phyloP scores from a whole-genome alignment of 164 flowering plant genomes.

The Saururus chinensis region DNA sequence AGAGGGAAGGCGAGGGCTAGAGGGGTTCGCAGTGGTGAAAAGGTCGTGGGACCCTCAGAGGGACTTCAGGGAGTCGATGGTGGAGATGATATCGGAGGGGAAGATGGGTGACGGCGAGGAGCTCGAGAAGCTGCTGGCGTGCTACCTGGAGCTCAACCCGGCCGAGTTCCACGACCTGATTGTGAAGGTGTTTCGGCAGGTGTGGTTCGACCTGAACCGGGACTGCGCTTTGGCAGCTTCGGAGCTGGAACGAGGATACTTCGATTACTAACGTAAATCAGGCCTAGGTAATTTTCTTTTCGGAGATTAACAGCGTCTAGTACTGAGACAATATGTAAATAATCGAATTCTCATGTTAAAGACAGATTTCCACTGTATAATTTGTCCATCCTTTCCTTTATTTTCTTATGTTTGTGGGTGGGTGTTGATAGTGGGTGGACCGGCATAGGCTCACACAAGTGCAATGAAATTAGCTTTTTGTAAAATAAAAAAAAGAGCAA shows the following conservation, averaged over 20 bases:
- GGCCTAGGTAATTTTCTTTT: too few species aligned
- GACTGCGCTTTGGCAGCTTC: slow-evolving; percentile 6
- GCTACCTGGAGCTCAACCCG: slow-evolving; percentile 66
- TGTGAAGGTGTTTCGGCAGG: slow-evolving; percentile 64
- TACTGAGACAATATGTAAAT: too few species aligned
- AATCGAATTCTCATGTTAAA: too few species aligned
- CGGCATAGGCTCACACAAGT: too few species aligned
- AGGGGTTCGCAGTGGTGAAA: slow-evolving; percentile 66
- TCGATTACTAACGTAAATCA: neutral
- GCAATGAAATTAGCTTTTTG: too few species aligned
- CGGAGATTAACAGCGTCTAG: too few species aligned
- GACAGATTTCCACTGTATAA: too few species aligned
- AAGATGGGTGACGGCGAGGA: slow-evolving; percentile 42
- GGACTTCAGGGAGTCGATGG: slow-evolving; percentile 86
- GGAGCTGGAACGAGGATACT: neutral
- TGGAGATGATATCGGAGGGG: slow-evolving; percentile 75
- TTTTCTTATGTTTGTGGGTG: too few species aligned
- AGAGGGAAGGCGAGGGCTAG: slow-evolving; percentile 18
- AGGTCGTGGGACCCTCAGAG: slow-evolving; percentile 51
- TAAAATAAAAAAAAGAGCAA: too few species aligned
- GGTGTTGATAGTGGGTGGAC: too few species aligned
- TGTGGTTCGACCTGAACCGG: slow-evolving; percentile 54
- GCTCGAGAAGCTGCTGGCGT: slow-evolving; percentile 75
- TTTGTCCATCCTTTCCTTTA: too few species aligned
- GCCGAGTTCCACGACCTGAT: slow-evolving; percentile 73